phyloP scores from a whole-genome alignment of 345 rosid genomes.

The Lumnitzera racemosa region DNA sequence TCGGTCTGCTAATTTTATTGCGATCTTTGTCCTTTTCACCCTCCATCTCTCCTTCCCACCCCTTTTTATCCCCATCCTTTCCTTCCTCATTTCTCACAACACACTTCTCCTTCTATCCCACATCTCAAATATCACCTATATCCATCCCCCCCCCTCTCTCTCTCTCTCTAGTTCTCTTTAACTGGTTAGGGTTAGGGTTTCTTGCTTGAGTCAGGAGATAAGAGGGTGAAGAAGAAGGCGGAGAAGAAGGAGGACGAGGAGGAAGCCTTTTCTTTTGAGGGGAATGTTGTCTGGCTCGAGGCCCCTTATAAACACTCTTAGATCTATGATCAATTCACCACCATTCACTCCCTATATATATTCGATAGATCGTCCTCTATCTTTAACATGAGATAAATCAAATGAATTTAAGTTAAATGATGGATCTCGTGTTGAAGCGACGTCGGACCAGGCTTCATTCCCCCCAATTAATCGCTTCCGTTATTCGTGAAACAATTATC shows the following conservation, averaged over 20 bases:
- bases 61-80: constrained; percentile 14
- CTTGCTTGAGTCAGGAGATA: not conserved
- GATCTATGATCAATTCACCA: not conserved
- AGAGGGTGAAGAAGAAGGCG: not conserved
- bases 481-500: not conserved
- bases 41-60: constrained; percentile 7
- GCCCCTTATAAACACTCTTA: constrained; percentile 3
- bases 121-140: not conserved
- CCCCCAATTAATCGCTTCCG: constrained; percentile 56
- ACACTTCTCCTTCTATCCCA: constrained; percentile 1
- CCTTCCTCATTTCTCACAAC: constrained; percentile 8
- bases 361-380: not conserved
- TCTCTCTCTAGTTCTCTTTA: not conserved
- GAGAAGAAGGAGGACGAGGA: not conserved
- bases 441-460: constrained; percentile 99
- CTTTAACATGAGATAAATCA: not conserved
- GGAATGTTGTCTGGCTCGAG: constrained; percentile 32
- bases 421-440: constrained; percentile 20
- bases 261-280: constrained; percentile 18
- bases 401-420: not conserved
- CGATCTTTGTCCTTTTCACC: constrained; percentile 8
- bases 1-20: not conserved
- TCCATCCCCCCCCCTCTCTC: constrained; percentile 6
- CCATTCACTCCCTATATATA: not conserved
- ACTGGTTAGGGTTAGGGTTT: not conserved